Evolutionary conservation across 2,329 filamentous ascomycete species (phyloP), one percentile per base, ranked within the genome.

Genomic region (Tolypocladium sp.): DNA sequence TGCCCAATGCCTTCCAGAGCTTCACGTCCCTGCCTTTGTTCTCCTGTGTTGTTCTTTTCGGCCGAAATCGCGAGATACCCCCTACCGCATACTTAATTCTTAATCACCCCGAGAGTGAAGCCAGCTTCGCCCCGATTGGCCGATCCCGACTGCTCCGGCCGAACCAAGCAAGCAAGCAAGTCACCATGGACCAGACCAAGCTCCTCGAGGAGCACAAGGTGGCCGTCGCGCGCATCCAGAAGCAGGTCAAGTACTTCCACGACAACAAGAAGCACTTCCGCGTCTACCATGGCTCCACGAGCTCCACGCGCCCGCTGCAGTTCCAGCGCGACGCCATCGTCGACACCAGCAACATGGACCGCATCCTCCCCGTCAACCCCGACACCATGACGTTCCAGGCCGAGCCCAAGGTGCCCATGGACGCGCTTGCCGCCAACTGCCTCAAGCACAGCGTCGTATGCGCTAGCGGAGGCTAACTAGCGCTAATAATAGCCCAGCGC

Each of bases 271-370:
- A 67, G 67, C 77, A 80, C 27, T 86, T 84, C 69, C 76, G 83
- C 27, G 84, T 87, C 65, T 82, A 78, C 61, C 83, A 86, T 73
- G 83, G 83, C 62, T 81, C 81, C 0, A 86, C 83, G 30, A 85
- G 84, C 68, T 83, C 79, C 61, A 86, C 83, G 54, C 79, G 84
- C 22, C 78, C 79, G 44, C 57, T 68, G 59, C 61, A 63, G 56
- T 72, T 72, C 62, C 68, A 67, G 17, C 69, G 68, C 57, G 70
- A 70, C 59, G 69, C 74, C 58, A 74, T 82, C 30, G 74, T 87
- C 59, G 82, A 84, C 67, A 84, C 81, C 46, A 81, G 79, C 63
- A 68, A 70, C 13, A 75, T 87, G 35, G 76, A 73, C 60, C 76
- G 80, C 69, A 76, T 87, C 37, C 71, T 87, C 52, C 72, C 76